These are phyloP conservation scores for Capsicum rhomboideum DNA, from an alignment of 257 asterid species.

Conservation along the genomic window DNA sequence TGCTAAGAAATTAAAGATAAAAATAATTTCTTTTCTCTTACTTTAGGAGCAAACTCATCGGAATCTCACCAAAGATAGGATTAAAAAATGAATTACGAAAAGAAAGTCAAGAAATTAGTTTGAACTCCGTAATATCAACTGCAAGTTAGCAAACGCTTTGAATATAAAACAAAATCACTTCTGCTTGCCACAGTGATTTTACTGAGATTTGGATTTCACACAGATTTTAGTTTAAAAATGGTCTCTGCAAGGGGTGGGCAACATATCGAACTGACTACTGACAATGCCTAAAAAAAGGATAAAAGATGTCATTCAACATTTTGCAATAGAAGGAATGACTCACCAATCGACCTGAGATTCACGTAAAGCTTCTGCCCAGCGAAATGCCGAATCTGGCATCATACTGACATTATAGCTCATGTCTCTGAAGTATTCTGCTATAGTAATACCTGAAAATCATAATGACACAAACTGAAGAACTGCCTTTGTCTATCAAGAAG, in stretches of 20 bases:
- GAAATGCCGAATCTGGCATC: slow-evolving; percentile 99
- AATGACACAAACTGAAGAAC: slow-evolving; percentile 2
- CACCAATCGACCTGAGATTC: slow-evolving; percentile 99
- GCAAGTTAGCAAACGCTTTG: neutral
- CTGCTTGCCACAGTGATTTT: neutral
- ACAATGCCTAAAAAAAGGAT: neutral
- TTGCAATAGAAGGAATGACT: slow-evolving; percentile 13
- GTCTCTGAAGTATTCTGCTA: slow-evolving; percentile 98
- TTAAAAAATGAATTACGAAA: neutral
- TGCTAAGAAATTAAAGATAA: neutral
- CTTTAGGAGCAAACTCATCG: neutral
- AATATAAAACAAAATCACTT: neutral
- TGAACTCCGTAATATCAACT: neutral
- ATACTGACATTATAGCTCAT: slow-evolving; percentile 99
- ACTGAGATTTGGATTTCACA: neutral
- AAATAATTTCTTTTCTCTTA: neutral
- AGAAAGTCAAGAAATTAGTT: neutral
- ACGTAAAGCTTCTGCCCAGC: slow-evolving; percentile 99
- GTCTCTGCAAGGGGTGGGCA: neutral
- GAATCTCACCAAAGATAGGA: neutral
- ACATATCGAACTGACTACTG: neutral
- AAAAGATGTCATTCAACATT: neutral
- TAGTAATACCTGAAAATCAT: slow-evolving; percentile 74
- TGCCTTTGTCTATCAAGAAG: neutral
- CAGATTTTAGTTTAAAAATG: neutral